Conservation (phyloP, 352 stramenopile species). For the Albugo candida region DNA sequence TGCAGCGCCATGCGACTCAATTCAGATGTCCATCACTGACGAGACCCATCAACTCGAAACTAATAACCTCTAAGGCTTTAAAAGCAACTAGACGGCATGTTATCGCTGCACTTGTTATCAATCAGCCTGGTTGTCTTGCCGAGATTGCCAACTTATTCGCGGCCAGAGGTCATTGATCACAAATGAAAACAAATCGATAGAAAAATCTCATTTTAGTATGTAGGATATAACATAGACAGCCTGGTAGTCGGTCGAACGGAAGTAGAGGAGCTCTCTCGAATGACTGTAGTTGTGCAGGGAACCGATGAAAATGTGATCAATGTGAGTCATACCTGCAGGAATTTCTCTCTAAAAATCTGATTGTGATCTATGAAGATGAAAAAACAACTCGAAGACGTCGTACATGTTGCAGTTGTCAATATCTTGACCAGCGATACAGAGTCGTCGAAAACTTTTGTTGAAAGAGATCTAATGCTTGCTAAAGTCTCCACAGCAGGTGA, state of each 20-base stretch:
- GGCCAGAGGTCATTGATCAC: constrained; percentile 21
- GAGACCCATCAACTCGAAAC: too few species aligned
- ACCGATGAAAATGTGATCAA: constrained; percentile 63
- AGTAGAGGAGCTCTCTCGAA: constrained; percentile 67
- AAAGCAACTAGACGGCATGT: constrained; percentile 25
- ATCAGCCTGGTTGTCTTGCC: constrained; percentile 65
- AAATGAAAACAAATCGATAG: background rate
- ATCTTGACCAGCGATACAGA: constrained; percentile 52
- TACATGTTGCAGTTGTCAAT: constrained; percentile 71
- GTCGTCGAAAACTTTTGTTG: constrained; percentile 60
- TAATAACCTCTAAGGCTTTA: too few species aligned
- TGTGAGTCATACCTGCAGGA: constrained; percentile 9
- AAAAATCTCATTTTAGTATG: constrained; percentile 1
- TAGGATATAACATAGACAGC: constrained; percentile 78
- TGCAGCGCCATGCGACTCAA: background rate
- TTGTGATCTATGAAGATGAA: constrained; percentile 36
- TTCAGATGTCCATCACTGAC: too few species aligned
- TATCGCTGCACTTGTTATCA: constrained; percentile 68
- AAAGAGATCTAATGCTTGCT: constrained; percentile 75
- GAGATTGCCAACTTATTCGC: constrained; percentile 77
- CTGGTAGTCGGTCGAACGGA: constrained; percentile 70
- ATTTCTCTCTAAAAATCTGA: constrained; percentile 1
- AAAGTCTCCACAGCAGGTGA: constrained; percentile 62
- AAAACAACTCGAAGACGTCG: constrained; percentile 75
- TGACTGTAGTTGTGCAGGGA: constrained; percentile 72